Base-by-base conservation (phyloP, 2,329 filamentous ascomycete genomes). In the Fusarium citri region DNA sequence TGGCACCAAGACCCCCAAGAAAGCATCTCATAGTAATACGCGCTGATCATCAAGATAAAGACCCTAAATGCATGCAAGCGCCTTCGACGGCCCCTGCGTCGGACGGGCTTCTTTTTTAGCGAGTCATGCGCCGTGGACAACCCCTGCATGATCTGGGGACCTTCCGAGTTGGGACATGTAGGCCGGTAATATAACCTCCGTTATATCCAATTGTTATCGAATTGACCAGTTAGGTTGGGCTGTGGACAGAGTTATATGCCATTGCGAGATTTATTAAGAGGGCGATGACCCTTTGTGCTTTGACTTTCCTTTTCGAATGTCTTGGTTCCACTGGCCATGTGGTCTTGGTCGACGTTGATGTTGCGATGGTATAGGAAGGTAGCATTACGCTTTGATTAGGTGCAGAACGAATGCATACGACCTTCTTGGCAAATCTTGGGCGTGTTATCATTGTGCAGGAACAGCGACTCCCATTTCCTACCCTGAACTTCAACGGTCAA, bases 151-250 rank as follows among this genome's bases (percentile, higher is more conserved):
- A 34, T 47, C 25, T 50, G 42, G 49, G 56, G 64, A 66, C 64
- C 64, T 66, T 66, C 64, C 64, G 37, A 14, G 48, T 66, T 66
- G 5, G 64, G 64, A 10, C 18, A 66, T 50, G 14, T 12, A 16
- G 20, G 49, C 64, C 61, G 64, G 51, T 23, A 42, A 55, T 55
- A 28, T 22, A 16, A 60, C 64, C 55, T 50, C 59, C 45, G 26
- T 40, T 22, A 23, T 30, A 37, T 26, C 59, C 62, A 61, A 61
- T 46, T 26, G 22, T 50, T 66, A 66, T 66, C 61, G n/a, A 37
- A 6, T 37, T 37, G 18, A n/a, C 34, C 34, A 37, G 34, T 37
- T 8, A 37, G 3, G 34, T 37, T 37, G 34, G 18, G 18, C 3
- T 37, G 10, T 10, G 10, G 34, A 37, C 34, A 34, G 28, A 6